phyloP scores from a whole-genome alignment of 106 monocot genomes.

The Iris macrosiphon region DNA sequence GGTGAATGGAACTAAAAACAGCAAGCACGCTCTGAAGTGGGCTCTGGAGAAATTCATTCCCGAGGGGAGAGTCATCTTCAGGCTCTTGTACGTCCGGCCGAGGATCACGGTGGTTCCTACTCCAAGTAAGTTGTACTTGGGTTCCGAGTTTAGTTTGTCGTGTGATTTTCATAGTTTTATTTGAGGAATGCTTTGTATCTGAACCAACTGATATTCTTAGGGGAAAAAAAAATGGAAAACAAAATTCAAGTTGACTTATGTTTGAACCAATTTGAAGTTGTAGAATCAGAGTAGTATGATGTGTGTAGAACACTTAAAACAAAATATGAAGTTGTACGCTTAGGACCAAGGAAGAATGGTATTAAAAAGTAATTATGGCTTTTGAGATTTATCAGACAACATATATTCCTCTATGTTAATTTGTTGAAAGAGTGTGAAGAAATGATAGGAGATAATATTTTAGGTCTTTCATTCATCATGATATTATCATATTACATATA shows the following conservation, averaged over 20 bases:
- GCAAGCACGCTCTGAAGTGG: conserved; percentile 66
- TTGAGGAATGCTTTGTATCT: not conserved
- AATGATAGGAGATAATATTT: too few species aligned
- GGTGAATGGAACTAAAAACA: conserved; percentile 42
- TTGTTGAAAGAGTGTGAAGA: too few species aligned
- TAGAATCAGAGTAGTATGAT: not conserved
- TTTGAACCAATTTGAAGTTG: not conserved
- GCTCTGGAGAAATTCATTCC: conserved; percentile 64
- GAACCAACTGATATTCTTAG: not conserved
- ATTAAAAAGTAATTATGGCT: too few species aligned
- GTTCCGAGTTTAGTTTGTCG: not conserved
- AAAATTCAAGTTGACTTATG: not conserved
- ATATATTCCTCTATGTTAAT: too few species aligned
- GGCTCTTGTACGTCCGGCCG: conserved; percentile 53
- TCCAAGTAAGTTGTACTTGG: conserved; percentile 45
- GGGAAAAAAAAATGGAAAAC: too few species aligned
- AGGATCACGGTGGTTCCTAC: conserved; percentile 42
- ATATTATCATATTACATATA: too few species aligned
- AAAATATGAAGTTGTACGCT: too few species aligned
- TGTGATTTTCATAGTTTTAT: not conserved
- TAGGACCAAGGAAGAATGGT: too few species aligned
- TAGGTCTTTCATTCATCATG: too few species aligned
- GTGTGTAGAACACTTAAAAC: too few species aligned
- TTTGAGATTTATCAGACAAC: too few species aligned
- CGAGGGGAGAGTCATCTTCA: conserved; percentile 45